Percentiles rank a stretch among this genome's conserved stretches.
phyloP scores from a whole-genome alignment of 75 land plant genomes.

The Ceratopteris richardii region DNA sequence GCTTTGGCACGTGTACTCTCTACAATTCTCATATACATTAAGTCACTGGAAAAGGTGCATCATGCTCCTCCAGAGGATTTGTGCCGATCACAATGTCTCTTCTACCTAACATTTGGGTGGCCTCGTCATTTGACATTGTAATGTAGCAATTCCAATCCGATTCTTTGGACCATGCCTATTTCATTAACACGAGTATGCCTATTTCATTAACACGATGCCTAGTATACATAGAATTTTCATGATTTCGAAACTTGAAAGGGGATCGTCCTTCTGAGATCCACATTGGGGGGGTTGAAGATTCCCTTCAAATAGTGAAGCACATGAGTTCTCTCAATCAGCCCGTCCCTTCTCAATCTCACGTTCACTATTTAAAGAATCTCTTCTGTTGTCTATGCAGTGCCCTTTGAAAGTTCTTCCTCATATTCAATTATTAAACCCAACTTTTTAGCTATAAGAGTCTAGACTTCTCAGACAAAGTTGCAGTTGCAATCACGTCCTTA shows the following conservation, averaged over 20 bases:
- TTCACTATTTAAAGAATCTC: no score
- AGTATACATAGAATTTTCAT: conserved; percentile 42
- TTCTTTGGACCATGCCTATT: conserved; percentile 61
- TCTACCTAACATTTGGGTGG: conserved; percentile 22
- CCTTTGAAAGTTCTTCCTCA: no score
- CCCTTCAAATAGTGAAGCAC: conserved; percentile 49
- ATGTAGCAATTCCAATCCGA: conserved; percentile 81
- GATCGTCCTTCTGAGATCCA: conserved; percentile 40
- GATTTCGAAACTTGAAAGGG: conserved; percentile 56
- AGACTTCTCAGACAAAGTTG: no score
- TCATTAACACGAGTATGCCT: conserved; percentile 26
- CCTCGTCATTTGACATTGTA: conserved; percentile 44
- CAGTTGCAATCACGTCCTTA: no score
- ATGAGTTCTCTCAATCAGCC: conserved; percentile 32
- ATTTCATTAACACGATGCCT: conserved; percentile 33
- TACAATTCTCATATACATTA: conserved; percentile 26
- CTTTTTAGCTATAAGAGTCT: no score
- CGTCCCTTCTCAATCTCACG: not conserved
- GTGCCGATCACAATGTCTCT: conserved; percentile 58
- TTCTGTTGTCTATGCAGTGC: no score
- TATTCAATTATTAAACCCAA: no score
- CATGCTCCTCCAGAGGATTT: conserved; percentile 74
- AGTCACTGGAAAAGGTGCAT: conserved; percentile 50
- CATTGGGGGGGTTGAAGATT: conserved; percentile 52
- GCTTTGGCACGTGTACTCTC: no score